Percentiles rank a stretch among this genome's conserved stretches.
Evolutionary conservation across 345 rosid genomes (phyloP).

Genomic region (Xanthoceras sorbifolium): DNA sequence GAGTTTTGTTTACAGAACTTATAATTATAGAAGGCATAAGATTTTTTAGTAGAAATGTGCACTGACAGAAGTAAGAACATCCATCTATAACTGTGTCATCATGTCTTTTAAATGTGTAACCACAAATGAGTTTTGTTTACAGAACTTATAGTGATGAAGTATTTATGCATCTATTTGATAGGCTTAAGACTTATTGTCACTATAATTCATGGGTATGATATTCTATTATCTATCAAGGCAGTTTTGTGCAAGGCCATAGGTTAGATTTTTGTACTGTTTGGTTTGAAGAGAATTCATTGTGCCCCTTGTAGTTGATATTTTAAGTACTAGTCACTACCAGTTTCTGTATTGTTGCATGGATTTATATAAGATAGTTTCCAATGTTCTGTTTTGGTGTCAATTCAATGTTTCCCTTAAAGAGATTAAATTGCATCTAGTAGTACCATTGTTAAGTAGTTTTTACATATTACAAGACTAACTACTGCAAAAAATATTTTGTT

Average conservation of each 20-base stretch:
- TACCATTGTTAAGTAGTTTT: too few relatives aligned
- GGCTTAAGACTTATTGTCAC: neutral
- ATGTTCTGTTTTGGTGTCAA: neutral
- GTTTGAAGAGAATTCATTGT: neutral
- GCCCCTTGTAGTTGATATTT: neutral
- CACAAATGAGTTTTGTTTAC: neutral
- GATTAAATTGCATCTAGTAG: too few relatives aligned
- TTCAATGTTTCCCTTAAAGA: neutral
- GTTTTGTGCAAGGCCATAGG: neutral
- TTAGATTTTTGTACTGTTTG: neutral
- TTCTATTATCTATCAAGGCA: neutral
- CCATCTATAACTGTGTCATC: neutral
- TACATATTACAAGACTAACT: too few relatives aligned
- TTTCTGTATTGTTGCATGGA: neutral
- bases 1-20: neutral
- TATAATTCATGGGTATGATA: neutral
- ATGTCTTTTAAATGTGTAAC: neutral
- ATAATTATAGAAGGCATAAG: neutral
- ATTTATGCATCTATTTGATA: neutral
- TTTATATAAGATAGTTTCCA: neutral
- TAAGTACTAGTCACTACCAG: too few relatives aligned
- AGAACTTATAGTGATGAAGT: neutral
- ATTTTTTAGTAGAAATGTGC: neutral
- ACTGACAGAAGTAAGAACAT: neutral
- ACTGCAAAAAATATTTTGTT: too few relatives aligned